phyloP scores from a whole-genome alignment of 306 rosid species.

The Fagus crenata region DNA sequence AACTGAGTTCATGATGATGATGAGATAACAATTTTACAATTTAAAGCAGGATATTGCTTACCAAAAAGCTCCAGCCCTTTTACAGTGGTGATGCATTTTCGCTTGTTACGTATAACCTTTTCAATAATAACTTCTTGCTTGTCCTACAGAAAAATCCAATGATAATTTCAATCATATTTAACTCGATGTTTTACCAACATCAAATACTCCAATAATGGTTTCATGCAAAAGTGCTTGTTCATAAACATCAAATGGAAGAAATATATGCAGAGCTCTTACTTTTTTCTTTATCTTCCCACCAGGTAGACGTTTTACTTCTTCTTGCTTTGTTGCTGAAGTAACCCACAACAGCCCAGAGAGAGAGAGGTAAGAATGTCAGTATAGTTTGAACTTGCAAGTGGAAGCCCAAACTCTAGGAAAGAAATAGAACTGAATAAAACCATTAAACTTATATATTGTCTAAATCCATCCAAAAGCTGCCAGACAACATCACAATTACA shows the following conservation, averaged over 20 bases:
- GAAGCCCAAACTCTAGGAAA: not conserved
- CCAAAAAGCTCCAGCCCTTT: slow-evolving; percentile 97
- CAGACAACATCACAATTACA: slow-evolving; percentile 16
- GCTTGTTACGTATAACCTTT: slow-evolving; percentile 87
- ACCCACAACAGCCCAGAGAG: slow-evolving; percentile 6
- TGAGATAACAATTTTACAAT: slow-evolving; percentile 3
- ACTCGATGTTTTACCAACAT: not conserved
- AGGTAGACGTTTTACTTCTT: slow-evolving; percentile 94
- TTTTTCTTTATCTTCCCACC: slow-evolving; percentile 99
- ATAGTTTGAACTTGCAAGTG: slow-evolving; percentile 14
- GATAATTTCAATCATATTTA: slow-evolving; percentile 20
- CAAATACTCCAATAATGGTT: not conserved
- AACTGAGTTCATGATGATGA: slow-evolving; percentile 13
- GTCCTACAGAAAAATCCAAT: slow-evolving; percentile 52
- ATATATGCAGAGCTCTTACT: slow-evolving; percentile 36
- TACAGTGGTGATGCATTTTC: slow-evolving; percentile 92
- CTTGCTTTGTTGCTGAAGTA: slow-evolving; percentile 67
- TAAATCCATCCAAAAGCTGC: slow-evolving; percentile 9
- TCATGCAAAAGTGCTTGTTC: not conserved
- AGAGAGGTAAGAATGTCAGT: slow-evolving; percentile 8
- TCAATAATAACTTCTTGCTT: slow-evolving; percentile 90
- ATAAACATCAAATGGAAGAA: not conserved
- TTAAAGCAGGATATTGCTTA: slow-evolving; percentile 39
- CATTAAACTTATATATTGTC: not conserved
- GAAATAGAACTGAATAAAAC: slow-evolving; percentile 1